Evolutionary conservation across 306 rosid genomes (phyloP), one percentile per base, ranked within the genome.

Genomic region (Pterocarpus macrocarpus): DNA sequence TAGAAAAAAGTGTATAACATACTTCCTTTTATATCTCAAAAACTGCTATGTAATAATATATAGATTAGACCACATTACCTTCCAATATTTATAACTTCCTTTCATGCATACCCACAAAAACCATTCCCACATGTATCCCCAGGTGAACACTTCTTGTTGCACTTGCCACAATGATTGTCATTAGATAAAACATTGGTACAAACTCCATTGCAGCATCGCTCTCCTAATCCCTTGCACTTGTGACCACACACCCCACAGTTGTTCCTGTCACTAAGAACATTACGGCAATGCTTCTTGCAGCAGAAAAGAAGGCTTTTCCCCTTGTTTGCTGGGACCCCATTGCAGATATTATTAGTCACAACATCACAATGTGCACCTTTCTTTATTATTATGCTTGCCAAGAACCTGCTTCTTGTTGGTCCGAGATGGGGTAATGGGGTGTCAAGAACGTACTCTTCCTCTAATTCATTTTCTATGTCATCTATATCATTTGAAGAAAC

Each of bases 241-340:
- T 73, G 35, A 1, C 88, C 91, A 73, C 97, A 92, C 28, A 14
- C 64, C 0, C 79, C 81, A 33, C 97, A 90, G 41, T 92, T 89
- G 83, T 92, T 90, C 86, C 69, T 66, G 72, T 92, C 94, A 9
- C 90, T 78, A 0, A 90, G 89, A 69, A 89, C 85, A 80, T 92
- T 86, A 0, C 94, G 80, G 28, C 92, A 92, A 59, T 90, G 94
- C 35, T 63, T 87, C 90, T 92, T 92, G 85, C 97, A 92, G 79
- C 97, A 92, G 62, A 80, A 63, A 14, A 92, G 91, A 22, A 90
- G 34, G 71, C 87, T 78, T 2, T 67, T 87, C 12, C 94, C 92
- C 22, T 88, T 86, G 85, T 83, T 90, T 49, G 94, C 89, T 10
- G 43, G 3, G 56, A 92, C 79, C n/a, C 92, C 92, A 38, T 92